A percentile compares a stretch with the other conserved stretches of the same genome.
Conservation (phyloP, 129 eudicot species). For the Lactuca sativa region DNA sequence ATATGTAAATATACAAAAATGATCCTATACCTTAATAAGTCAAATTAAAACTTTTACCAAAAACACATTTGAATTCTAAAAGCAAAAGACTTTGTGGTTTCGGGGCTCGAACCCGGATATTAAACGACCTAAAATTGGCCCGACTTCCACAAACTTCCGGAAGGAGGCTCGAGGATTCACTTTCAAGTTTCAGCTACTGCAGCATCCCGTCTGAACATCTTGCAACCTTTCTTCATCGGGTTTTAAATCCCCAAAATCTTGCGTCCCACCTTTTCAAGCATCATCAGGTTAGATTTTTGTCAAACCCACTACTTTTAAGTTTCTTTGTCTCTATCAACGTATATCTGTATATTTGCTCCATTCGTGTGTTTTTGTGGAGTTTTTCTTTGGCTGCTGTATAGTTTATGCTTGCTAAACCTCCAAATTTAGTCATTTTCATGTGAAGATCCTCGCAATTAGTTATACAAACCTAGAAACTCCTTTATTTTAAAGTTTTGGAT, state of each 20-base stretch:
- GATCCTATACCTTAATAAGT: too few species aligned
- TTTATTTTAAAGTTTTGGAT: not conserved
- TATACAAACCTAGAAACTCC: constrained; percentile 18
- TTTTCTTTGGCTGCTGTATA: not conserved
- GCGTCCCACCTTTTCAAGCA: not conserved
- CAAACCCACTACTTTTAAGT: not conserved
- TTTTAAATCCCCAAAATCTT: not conserved
- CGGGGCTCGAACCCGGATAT: too few species aligned
- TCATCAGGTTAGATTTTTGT: constrained; percentile 16
- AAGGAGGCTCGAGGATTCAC: not conserved
- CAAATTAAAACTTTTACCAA: too few species aligned
- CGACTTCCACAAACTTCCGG: not conserved
- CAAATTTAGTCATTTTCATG: not conserved
- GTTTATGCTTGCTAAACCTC: not conserved
- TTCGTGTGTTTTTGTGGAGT: not conserved
- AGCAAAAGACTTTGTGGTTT: too few species aligned
- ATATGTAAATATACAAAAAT: too few species aligned
- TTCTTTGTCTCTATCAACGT: not conserved
- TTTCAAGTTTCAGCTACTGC: not conserved
- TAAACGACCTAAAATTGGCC: too few species aligned
- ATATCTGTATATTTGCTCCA: not conserved
- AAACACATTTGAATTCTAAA: too few species aligned
- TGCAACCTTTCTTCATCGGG: not conserved
- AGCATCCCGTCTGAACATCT: not conserved
- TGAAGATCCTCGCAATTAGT: not conserved